Evolutionary conservation across 441 rosid genomes (phyloP), one percentile per base, ranked within the genome.

Genomic region (Arabidopsis lyrata): DNA sequence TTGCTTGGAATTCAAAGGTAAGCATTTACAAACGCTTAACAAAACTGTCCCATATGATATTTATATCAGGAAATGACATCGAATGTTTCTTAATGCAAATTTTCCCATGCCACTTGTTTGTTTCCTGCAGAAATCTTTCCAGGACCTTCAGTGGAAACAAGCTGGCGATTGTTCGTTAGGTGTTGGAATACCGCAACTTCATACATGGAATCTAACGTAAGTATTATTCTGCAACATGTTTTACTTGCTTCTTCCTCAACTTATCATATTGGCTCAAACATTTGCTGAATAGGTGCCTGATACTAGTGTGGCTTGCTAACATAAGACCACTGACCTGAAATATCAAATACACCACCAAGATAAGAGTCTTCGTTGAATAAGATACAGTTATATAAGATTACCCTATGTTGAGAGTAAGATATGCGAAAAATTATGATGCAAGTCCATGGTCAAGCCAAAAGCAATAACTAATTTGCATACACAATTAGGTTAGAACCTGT

Each of bases 241-340:
- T n/a, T n/a, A n/a, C 99, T 87, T 95, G 99, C 80, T 93, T 95
- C 82, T 90, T 93, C 78, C 99, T 87, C 81, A 95, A 61, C 78
- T 95, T 92, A 70, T 91, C 98, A 64, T 93, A 95, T 75, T 91
- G 99, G 83, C 94, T 87, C 84, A 93, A 74, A 71, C 96, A 90
- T 87, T 86, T 95, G 84, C 96, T 90, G 88, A 95, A 95, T 66
- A 95, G 98, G 80, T 95, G 99, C 35, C 98, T 84, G 81, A 93
- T 93, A 77, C 97, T 93, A 5, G 99, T 93, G 81, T 95, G 99
- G 85, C 97, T 95, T 60, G 98, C 99, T 66, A 95, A 85, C 99
- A 95, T 92, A 55, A 95, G 96, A 77, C 99, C 98, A 78, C 99
- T 95, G 20, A 92, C 99, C 99, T 95, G 83, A 78, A 52, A 82